Evolutionary conservation across 192 early-diverging fungal species (phyloP), one percentile per base, ranked within the genome.

Genomic region (Mortierella hygrophila): DNA sequence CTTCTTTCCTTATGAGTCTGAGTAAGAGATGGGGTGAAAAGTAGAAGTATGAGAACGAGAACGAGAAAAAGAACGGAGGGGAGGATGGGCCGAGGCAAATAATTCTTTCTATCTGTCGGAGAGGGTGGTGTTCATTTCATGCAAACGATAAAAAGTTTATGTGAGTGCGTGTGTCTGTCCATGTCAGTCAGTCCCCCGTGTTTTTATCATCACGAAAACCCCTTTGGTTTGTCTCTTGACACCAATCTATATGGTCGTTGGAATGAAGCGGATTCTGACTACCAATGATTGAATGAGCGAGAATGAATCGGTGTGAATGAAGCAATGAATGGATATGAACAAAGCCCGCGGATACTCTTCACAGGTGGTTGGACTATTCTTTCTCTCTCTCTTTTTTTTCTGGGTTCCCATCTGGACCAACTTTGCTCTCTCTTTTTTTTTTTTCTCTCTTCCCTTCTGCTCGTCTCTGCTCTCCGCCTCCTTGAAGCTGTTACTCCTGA

Each of bases 331-430:
- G 46, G 41, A 32, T 47, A 26, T 23, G n/a, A 52, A 23, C 15
- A 4, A 37, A 35, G 18, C 72, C 23, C 29, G 23, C 32, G 21
- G 47, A n/a, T 5, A 16, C 18, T 76, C 18, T 21, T 38, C 37
- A 8, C 52, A 52, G 16, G 15, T 72, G 54, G 54, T 16, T 75
- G 32, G 32, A 15, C 49, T 70, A 29, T 29, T 26, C 60, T 4
- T 23, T 29, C 15, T 65, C 32, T 1, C 8, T 11, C 11, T 42
- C n/a, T 32, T 46, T 76, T 44, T 70, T 77, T 46, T 35, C 35
- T 69, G 26, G 55, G 79, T 80, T 80, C 79, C 72, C 60, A 74
- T 80, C 52, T 47, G 57, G 46, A 55, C 72, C 72, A 80, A 68
- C 63, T 69, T 16, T 52, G 16, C 18, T 52, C 49, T 6, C 15